Evolutionary conservation across 805 yeast species (phyloP).

Genomic region (Wickerhamomyces alni): DNA sequence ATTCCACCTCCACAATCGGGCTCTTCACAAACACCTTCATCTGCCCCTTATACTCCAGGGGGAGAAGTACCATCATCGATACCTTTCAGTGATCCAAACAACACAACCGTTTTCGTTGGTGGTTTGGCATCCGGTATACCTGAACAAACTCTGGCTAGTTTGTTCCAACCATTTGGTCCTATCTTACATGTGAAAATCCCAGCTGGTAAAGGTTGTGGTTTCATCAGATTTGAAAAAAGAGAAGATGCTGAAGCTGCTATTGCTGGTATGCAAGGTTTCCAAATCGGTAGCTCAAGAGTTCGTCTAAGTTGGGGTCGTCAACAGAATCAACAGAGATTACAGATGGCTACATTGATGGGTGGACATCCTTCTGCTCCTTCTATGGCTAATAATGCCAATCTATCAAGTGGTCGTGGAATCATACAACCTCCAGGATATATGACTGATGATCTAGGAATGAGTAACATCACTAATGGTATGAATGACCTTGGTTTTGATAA

Average conservation of each 20-base stretch:
- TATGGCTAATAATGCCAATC: not conserved
- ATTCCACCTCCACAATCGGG: slow-evolving; percentile 1
- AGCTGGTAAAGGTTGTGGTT: slow-evolving; percentile 76
- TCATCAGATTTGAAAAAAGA: slow-evolving; percentile 58
- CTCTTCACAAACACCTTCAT: slow-evolving; percentile 1
- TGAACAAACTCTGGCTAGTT: slow-evolving; percentile 52
- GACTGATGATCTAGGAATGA: not conserved
- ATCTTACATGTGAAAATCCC: slow-evolving; percentile 69
- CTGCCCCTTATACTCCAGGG: not conserved
- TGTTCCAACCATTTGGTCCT: slow-evolving; percentile 71
- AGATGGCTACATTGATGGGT: slow-evolving; percentile 13
- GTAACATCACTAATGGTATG: not conserved
- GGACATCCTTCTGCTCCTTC: slow-evolving; percentile 5
- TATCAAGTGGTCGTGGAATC: not conserved
- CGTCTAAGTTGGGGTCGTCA: slow-evolving; percentile 71
- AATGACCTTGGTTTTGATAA: not conserved
- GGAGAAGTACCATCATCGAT: slow-evolving; percentile 8
- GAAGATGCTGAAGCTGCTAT: slow-evolving; percentile 77
- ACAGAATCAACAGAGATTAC: slow-evolving; percentile 20
- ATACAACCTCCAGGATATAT: not conserved
- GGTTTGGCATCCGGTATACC: slow-evolving; percentile 61
- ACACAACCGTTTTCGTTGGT: slow-evolving; percentile 76
- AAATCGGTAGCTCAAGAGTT: slow-evolving; percentile 68
- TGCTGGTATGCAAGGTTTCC: slow-evolving; percentile 72
- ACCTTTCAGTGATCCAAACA: slow-evolving; percentile 46